Base-by-base conservation (phyloP, 2,329 filamentous ascomycete genomes). In the Akanthomyces muscarius region DNA sequence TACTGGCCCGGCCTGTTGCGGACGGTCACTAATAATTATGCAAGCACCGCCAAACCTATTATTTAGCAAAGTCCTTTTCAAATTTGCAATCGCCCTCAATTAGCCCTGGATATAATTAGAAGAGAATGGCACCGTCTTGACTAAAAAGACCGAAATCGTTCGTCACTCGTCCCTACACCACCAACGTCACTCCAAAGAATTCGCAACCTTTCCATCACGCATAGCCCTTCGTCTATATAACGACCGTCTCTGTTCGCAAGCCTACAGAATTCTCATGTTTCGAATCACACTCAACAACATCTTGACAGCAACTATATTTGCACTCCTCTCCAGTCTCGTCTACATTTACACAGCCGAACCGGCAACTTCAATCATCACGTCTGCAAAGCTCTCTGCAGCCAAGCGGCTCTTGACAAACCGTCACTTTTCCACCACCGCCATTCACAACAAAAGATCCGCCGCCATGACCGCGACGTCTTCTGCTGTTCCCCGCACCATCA, bases 401-500 rank as follows among this genome's bases (percentile, higher is more conserved):
- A 61, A 52, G 36, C 57, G 44, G 36, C 21, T 52, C n/a, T 21
- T 38, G 4, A 50, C 33, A 23, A 28, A 13, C 42, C 33, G 25
- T 33, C 47, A 36, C 44, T 6, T 7, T 16, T 25, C 21, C 47
- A 1, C 14, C 21, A 11, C 21, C n/a, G 5, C 5, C 18, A 41
- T 36, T 36, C 33, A 36, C 33, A 36, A 36, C 33, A 8, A 11
- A 2, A 36, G 30, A 21, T 10, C 48, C 48, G 48, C 21, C 13
- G 44, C 57, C 18, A 59, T 59, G 56, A 51, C 45, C 16, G 13
- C 38, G 23, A 42, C 23, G 23, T 36, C 62, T 18, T 51, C 50
- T 18, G 28, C 59, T 6, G 42, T 61, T 1, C 56, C 56, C 2
- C 62, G 62, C 33, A 59, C 62, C 50, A 94, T 98, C 73, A 86